phyloP scores from a whole-genome alignment of 2,329 filamentous ascomycete genomes.

The Penicillium brevicompactum region DNA sequence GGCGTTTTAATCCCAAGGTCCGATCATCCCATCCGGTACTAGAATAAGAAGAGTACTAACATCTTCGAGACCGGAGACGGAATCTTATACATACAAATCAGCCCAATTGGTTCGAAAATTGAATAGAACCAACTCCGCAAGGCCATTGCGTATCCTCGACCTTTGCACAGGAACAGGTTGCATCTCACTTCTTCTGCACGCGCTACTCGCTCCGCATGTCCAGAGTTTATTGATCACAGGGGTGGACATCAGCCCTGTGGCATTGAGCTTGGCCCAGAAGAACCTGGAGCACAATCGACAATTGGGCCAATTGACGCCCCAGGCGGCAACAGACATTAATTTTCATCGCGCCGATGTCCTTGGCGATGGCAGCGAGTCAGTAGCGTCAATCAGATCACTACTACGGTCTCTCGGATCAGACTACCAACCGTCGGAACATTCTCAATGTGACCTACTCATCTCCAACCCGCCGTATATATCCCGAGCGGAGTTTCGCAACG shows the following conservation, averaged over 20 bases:
- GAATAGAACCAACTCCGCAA: background rate
- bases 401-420: constrained; percentile 3
- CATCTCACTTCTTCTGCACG: constrained; percentile 75
- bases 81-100: constrained; percentile 65
- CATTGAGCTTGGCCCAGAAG: constrained; percentile 64
- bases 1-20: constrained; percentile 83
- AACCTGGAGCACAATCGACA: constrained; percentile 63
- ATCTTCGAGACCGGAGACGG: constrained; percentile 63
- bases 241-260: constrained; percentile 70
- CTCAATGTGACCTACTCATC: constrained; percentile 66
- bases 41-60: background rate
- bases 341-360: constrained; percentile 54
- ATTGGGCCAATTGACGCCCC: constrained; percentile 25
- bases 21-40: background rate
- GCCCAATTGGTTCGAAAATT: constrained; percentile 46
- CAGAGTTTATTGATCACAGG: constrained; percentile 60
- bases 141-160: constrained; percentile 69
- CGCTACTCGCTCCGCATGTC: constrained; percentile 54
- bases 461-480: constrained; percentile 95
- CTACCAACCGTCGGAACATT: background rate
- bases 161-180: constrained; percentile 91
- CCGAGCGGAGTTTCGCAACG: constrained; percentile 56
- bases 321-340: constrained; percentile 37
- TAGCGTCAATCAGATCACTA: constrained; percentile 17
- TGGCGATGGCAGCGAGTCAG: background rate